Evolutionary conservation across 2,329 filamentous ascomycete species (phyloP).

Genomic region (Seiridium cupressi): DNA sequence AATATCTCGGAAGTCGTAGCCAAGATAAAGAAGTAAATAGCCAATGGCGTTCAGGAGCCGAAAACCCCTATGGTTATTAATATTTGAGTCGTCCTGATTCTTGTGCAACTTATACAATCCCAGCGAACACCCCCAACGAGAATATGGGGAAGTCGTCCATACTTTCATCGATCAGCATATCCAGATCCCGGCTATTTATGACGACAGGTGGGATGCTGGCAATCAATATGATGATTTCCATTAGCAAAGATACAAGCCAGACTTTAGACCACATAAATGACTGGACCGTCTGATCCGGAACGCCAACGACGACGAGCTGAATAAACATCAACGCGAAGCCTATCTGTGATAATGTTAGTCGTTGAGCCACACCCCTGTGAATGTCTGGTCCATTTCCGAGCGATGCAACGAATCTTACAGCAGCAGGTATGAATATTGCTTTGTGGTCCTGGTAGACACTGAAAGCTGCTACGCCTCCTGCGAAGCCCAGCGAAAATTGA

Average conservation of each 20-base stretch:
- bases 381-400: not conserved
- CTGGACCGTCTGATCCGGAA: not conserved
- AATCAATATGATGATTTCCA: not conserved
- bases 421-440: not conserved
- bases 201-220: constrained; percentile 1
- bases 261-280: not conserved
- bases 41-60: not conserved
- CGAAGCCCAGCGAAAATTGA: not conserved
- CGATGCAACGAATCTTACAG: not conserved
- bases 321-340: not conserved
- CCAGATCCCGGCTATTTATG: not conserved
- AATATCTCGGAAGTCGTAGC: not conserved
- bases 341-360: not conserved
- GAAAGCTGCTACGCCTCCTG: not conserved
- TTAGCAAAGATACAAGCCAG: not conserved
- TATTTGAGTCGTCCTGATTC: not conserved
- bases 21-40: not conserved
- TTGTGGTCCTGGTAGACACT: not conserved
- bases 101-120: not conserved
- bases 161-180: not conserved
- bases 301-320: not conserved
- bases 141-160: not conserved
- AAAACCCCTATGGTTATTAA: not conserved
- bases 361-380: no score
- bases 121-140: not conserved